Evolutionary conservation across 345 rosid species (phyloP).

Genomic region (Corymbia maculata): DNA sequence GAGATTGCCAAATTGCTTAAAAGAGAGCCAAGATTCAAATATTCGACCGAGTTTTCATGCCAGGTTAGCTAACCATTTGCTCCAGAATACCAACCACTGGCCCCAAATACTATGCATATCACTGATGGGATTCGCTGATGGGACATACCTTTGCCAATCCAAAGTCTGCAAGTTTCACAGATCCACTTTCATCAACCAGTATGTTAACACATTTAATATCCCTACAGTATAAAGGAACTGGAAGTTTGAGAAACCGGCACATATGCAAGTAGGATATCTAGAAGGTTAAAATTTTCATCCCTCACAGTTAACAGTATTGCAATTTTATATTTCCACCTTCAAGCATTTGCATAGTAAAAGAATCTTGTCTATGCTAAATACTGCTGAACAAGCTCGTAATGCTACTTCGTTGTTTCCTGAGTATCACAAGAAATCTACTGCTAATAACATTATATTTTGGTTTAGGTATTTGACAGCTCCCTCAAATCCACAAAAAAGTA

Average conservation of each 20-base stretch:
- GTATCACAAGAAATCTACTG: neutral
- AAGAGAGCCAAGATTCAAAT: neutral
- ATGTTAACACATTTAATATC: slow-evolving; percentile 29
- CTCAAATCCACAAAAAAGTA: neutral
- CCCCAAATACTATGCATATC: accelerated
- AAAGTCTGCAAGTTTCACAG: slow-evolving; percentile 14
- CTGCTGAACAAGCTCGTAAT: neutral
- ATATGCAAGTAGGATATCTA: neutral
- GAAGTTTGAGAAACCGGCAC: neutral
- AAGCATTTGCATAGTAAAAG: neutral
- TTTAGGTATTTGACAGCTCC: neutral
- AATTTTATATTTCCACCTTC: neutral
- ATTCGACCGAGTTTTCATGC: neutral
- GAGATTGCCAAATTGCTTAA: neutral
- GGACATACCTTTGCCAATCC: neutral
- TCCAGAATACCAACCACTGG: neutral
- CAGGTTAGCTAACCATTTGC: neutral
- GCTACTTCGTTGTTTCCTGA: neutral
- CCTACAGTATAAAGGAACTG: neutral
- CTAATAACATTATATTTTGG: neutral
- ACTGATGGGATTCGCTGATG: neutral
- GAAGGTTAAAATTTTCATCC: neutral
- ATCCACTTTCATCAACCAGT: slow-evolving; percentile 13
- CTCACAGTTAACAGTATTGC: neutral
- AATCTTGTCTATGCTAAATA: neutral